Base-by-base conservation (phyloP, 2,329 filamentous ascomycete genomes). In the Chaetomium sp. region DNA sequence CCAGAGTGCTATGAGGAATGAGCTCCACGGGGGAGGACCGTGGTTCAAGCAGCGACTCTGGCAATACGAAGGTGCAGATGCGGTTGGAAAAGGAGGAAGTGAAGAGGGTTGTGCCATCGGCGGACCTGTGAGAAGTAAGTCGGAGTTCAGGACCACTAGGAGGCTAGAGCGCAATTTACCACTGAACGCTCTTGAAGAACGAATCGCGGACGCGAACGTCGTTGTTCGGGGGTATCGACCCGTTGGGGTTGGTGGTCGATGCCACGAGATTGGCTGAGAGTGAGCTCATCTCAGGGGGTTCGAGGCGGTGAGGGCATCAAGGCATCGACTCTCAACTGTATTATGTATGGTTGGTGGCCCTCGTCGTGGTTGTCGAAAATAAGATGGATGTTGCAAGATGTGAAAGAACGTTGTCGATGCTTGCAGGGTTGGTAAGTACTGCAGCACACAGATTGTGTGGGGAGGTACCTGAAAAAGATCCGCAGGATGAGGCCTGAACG, bases 91-190 rank as follows among this genome's bases (percentile, higher is more conserved):
- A 83, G 14, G 77, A 78, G 5, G 74, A 76, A 0, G 79, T 75
- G 57, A 86, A 68, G 46, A 86, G 70, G 1, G 79, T 76, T 4
- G 83, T 83, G 33, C 81, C 80, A 57, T 84, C 81, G 7, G 78
- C 74, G 3, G 80, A 80, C 79, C 79, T 77, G 71, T 6, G 10
- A 2, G 14, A 10, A 40, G 33, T 55, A 35, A 40, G 41, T 49
- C 37, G 19, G 12, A 45, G 50, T 14, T n/a, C 5, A n/a, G 19
- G 12, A n/a, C 2, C n/a, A 12, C 6, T 4, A 40, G 1, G 14
- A 19, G 12, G 9, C 4, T 6, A 19, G 33, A 19, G 3, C 32
- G 10, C 32, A 14, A 56, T 62, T 38, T 56, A 71, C 71, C 74
- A 77, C 56, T 76, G 72, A 1, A 71, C 70, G 19, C 64, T 69